Conservation (phyloP, 2,329 filamentous ascomycete species). For the Aureobasidium sp. region DNA sequence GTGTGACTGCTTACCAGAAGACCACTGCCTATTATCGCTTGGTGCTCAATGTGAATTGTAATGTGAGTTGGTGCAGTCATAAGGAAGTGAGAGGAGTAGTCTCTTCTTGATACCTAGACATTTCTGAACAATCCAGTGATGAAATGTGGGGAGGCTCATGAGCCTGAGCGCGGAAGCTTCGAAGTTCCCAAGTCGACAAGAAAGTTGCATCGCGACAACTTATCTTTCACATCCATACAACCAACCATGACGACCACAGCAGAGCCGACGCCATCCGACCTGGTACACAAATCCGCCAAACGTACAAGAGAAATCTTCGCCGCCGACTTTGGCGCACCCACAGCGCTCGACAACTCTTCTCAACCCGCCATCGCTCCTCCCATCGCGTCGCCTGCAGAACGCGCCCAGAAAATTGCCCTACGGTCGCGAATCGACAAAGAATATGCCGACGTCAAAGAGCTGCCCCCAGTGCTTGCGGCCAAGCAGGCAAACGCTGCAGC, state of each 20-base stretch:
- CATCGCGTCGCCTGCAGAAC: constrained; percentile 37
- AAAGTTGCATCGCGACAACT: constrained; percentile 1
- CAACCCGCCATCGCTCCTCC: constrained; percentile 39
- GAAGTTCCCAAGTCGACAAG: neutral
- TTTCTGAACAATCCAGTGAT: neutral
- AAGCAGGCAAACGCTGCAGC: constrained; percentile 62
- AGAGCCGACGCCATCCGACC: constrained; percentile 20
- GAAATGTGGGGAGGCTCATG: constrained; percentile 2
- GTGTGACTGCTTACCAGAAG: neutral
- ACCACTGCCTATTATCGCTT: neutral
- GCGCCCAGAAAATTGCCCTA: constrained; percentile 42
- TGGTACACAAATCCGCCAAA: constrained; percentile 44
- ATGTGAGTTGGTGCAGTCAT: no score
- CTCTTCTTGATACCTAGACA: no score
- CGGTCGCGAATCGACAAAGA: constrained; percentile 60
- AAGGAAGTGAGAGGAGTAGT: no score
- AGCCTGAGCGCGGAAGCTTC: neutral
- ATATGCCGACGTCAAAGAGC: constrained; percentile 68
- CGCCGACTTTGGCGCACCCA: constrained; percentile 42
- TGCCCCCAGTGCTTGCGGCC: constrained; percentile 70
- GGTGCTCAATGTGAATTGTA: neutral
- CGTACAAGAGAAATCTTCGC: constrained; percentile 49
- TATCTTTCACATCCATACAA: neutral
- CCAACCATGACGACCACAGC: constrained; percentile 6
- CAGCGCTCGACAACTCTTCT: constrained; percentile 35